phyloP scores from a whole-genome alignment of 2,329 filamentous ascomycete species.

The Emergomyces africanus region DNA sequence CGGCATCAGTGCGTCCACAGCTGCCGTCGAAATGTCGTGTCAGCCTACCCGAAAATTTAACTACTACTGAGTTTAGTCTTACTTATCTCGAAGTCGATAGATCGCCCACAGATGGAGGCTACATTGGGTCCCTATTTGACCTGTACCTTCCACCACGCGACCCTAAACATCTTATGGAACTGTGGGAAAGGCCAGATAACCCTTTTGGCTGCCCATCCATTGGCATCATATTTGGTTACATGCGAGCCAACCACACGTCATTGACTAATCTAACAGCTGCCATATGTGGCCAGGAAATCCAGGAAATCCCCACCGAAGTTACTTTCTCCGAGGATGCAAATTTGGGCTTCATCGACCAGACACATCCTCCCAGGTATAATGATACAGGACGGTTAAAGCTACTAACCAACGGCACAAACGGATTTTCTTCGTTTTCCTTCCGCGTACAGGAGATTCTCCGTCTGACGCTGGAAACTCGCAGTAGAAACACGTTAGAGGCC shows the following conservation, averaged over 20 bases:
- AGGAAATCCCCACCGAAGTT: neutral
- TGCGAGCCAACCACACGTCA: neutral
- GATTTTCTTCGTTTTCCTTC: neutral
- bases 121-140: neutral
- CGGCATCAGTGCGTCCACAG: neutral
- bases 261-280: neutral
- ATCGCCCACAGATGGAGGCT: neutral
- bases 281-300: neutral
- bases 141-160: neutral
- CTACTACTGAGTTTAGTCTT: neutral
- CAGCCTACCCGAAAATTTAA: neutral
- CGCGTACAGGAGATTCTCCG: neutral
- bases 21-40: neutral
- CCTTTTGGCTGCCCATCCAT: neutral
- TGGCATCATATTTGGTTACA: neutral
- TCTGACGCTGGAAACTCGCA: neutral
- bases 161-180: neutral
- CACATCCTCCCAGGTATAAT: neutral
- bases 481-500: neutral
- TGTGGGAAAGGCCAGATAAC: neutral
- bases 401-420: neutral
- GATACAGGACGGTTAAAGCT: neutral
- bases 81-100: neutral
- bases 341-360: neutral
- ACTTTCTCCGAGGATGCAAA: neutral